Evolutionary conservation across 2,329 filamentous ascomycete genomes (phyloP), one percentile per base, ranked within the genome.

Genomic region (Colletotrichum agaves): DNA sequence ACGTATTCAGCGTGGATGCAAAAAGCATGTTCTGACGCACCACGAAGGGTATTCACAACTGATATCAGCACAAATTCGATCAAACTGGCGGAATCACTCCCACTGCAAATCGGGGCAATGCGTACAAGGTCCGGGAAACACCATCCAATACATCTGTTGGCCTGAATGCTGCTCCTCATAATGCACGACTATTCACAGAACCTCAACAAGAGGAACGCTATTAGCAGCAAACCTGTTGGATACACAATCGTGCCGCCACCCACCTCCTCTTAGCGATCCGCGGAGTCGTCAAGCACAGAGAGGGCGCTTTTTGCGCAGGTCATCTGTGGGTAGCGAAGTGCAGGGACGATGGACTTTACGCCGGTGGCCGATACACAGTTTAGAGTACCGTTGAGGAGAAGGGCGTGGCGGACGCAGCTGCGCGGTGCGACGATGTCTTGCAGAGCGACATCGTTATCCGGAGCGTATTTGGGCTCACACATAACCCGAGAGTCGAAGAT

Each of bases 401-500:
- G 19, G 52, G 52, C 8, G 39, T 62, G 23, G 27, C 37, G 11
- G 50, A 53, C 27, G 37, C 47, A 27, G 59, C 49, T 15, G 59
- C 37, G n/a, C 23, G 59, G 5, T 47, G 84, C 63, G 85, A 87
- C 59, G 79, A 78, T 57, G 83, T 88, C 52, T 81, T 83, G 63
- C 85, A 88, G 68, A 81, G 82, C 3, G 86, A 89, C 72, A 79
- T 88, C 15, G 86, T 89, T 3, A 78, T 87, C 56, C 88, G 82
- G 69, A 76, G 88, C 17, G 86, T 88, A 71, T 86, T 88, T 46
- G 75, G 75, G 27, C 82, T 88, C 67, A 88, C 87, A 31, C 86
- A 89, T 67, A 80, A 87, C 62, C 83, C 83, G 0, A 75, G 83
- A 35, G 81, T 84, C 11, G 86, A 88, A 74, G 85, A 88, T 71